Percentiles rank a stretch among this genome's conserved stretches.
Evolutionary conservation across 1,284 basidiomycete genomes (phyloP).

Genomic region (Stygiomarasmius scandens): DNA sequence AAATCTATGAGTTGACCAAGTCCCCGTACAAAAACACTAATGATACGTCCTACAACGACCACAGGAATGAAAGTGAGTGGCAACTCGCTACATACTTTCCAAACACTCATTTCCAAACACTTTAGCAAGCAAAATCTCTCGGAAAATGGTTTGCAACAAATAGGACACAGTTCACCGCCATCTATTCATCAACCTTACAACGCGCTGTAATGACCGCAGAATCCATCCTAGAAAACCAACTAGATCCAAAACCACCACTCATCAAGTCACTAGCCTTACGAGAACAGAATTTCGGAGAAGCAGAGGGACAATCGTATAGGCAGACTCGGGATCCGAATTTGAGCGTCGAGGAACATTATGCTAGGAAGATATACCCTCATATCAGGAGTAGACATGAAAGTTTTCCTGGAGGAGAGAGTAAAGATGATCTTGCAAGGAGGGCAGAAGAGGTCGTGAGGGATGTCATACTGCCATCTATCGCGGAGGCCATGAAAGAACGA

Average conservation of each 20-base stretch:
- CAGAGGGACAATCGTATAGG: conserved; percentile 65
- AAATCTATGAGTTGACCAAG: conserved; percentile 21
- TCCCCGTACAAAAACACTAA: neutral
- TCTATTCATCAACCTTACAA: conserved; percentile 81
- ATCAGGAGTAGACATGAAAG: conserved; percentile 50
- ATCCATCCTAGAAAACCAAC: conserved; percentile 54
- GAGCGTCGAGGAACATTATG: conserved; percentile 53
- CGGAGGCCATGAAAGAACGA: conserved; percentile 39
- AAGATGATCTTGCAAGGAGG: conserved; percentile 64
- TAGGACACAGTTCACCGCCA: conserved; percentile 59
- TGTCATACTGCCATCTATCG: conserved; percentile 63
- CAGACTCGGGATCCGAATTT: conserved; percentile 32
- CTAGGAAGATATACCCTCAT: conserved; percentile 53
- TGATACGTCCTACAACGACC: conserved; percentile 4
- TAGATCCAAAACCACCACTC: conserved; percentile 57
- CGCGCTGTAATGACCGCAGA: conserved; percentile 77
- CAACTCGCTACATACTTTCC: conserved; percentile 7
- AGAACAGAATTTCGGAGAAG: conserved; percentile 75
- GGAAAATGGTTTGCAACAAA: conserved; percentile 62
- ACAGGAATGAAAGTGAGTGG: conserved; percentile 67
- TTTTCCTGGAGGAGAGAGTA: conserved; percentile 76
- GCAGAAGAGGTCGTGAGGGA: conserved; percentile 62
- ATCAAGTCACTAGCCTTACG: conserved; percentile 54
- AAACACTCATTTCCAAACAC: neutral
- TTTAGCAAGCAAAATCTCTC: conserved; percentile 82